phyloP scores from a whole-genome alignment of 106 monocot species.

The Acorus gramineus region DNA sequence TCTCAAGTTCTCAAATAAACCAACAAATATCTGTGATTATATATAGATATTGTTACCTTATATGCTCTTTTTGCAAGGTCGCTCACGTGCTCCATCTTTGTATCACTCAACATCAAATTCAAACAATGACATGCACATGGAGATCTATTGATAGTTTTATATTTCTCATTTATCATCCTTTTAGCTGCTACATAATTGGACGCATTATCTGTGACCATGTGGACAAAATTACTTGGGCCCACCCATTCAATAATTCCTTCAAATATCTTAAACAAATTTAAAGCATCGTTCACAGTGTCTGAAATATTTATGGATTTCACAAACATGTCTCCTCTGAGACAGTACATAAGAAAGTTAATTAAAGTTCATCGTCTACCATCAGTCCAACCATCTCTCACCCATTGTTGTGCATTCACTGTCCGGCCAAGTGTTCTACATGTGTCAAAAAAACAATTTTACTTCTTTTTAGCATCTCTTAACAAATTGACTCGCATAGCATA shows the following conservation, averaged over 20 bases:
- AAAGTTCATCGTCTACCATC: neutral
- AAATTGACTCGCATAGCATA: neutral
- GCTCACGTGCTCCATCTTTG: neutral
- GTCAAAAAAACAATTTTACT: neutral
- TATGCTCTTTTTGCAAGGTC: neutral
- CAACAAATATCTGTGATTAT: neutral
- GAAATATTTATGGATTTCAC: neutral
- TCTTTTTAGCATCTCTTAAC: neutral
- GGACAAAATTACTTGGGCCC: neutral
- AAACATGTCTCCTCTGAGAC: neutral
- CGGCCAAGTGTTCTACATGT: neutral
- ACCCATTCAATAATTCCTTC: neutral
- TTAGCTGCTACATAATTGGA: neutral
- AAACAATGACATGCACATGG: neutral
- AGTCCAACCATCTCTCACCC: neutral
- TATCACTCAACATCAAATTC: slow-evolving; percentile 1
- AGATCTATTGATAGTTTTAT: neutral
- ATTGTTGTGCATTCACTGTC: neutral
- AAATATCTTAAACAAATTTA: neutral
- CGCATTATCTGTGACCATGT: neutral
- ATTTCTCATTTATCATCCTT: neutral
- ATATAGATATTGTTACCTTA: neutral
- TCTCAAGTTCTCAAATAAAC: neutral
- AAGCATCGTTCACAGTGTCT: neutral
- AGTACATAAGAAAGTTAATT: neutral